Base-by-base conservation (phyloP, 2,329 filamentous ascomycete species). In the Pseudodiploospora longispora region DNA sequence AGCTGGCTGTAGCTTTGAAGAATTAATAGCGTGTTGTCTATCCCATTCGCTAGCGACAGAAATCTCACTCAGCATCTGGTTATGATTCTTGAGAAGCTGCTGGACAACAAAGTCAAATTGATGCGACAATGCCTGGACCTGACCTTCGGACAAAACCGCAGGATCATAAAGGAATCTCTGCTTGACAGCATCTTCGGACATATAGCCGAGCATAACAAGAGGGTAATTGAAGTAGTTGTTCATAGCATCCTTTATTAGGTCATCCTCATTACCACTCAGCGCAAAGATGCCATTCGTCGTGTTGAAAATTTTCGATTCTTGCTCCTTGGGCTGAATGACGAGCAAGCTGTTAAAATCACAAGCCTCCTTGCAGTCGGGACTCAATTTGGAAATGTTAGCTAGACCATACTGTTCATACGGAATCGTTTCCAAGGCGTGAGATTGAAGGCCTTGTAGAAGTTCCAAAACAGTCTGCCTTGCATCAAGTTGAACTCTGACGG, bases 331-430 rank as follows among this genome's bases (percentile, higher is more conserved):
- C 19, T 47, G 42, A 27, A 47, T 42, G 10, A 47, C 43, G 2
- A 47, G 9, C 9, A 47, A 10, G 0, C 34, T 45, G 1, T 38
- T 37, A 5, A 47, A 47, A 19, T 47, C 33, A 10, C 38, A 45
- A 6, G 46, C 46, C 6, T 44, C 42, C 6, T 38, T 36, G 4
- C 47, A 44, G n/a, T 40, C 48, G 8, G 40, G 12, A 41, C 44
- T 50, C 4, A 55, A 35, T 36, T 50, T 52, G 3, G 43, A 55
- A 10, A 58, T 55, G 4, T 33, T 42, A 10, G 47, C 44, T 10
- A 58, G 42, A 2, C 55, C 55, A 27, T 44, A 46, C 6, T 58
- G 55, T 30, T 58, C 55, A 38, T 52, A 55, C 1, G 53, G 43
- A 19, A 55, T 50, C 48, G 54, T 53, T 6, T 50, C 41, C 1